phyloP scores from a whole-genome alignment of 768 basidiomycete genomes.

The Basidioascus undulatus region DNA sequence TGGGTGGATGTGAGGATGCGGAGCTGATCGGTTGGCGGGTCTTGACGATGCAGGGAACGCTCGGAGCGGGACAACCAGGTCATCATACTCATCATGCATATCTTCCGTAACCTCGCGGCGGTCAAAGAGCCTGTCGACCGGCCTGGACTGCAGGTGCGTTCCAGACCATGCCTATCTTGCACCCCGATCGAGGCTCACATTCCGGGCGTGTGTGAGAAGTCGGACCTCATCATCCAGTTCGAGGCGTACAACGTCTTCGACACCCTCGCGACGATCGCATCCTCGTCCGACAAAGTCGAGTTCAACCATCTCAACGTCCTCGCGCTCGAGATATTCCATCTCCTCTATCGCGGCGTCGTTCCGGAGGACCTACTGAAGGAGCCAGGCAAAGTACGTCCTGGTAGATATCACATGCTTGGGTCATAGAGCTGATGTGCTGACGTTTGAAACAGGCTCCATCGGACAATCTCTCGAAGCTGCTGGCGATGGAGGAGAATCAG shows the following conservation, averaged over 20 bases:
- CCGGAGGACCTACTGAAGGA: slow-evolving; percentile 28
- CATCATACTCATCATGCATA: slow-evolving; percentile 64
- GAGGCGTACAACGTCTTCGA: slow-evolving; percentile 48
- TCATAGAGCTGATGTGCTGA: neutral
- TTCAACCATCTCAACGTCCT: slow-evolving; percentile 72
- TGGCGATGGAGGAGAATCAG: slow-evolving; percentile 47
- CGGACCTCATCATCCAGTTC: slow-evolving; percentile 43
- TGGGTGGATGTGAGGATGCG: too few species aligned
- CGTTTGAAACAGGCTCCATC: neutral
- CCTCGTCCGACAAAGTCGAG: slow-evolving; percentile 53
- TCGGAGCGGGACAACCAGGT: slow-evolving; percentile 60
- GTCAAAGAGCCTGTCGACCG: slow-evolving; percentile 73
- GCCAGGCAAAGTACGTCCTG: slow-evolving; percentile 11
- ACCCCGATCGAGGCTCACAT: too few species aligned
- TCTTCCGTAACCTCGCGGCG: slow-evolving; percentile 79
- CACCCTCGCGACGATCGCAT: slow-evolving; percentile 61
- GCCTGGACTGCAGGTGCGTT: slow-evolving; percentile 37
- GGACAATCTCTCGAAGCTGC: slow-evolving; percentile 37
- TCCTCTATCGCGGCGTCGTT: slow-evolving; percentile 50
- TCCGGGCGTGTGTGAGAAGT: too few species aligned
- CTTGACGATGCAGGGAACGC: slow-evolving; percentile 36
- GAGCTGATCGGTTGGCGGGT: too few species aligned
- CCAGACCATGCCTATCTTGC: too few species aligned
- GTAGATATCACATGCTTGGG: neutral
- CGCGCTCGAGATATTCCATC: slow-evolving; percentile 75